These are phyloP conservation scores for Bipolaris bicolor DNA, from an alignment of 2,329 filamentous ascomycete genomes.

Conservation along the genomic window DNA sequence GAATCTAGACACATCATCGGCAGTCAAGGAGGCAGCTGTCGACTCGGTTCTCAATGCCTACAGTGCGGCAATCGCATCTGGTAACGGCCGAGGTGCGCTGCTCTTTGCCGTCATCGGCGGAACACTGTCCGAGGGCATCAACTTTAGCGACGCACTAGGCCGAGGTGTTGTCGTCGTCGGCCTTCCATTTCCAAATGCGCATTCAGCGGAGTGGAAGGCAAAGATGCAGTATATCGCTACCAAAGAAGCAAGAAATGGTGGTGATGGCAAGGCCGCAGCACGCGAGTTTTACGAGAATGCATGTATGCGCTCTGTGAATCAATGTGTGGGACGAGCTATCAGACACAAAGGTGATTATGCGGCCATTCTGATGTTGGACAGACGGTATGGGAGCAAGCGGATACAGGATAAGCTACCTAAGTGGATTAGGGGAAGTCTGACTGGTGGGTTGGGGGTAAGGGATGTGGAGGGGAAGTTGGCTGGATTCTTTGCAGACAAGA, in stretches of 20 bases:
- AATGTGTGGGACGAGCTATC: conserved; percentile 92
- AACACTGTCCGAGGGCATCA: conserved; percentile 96
- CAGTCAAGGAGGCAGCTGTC: conserved; percentile 56
- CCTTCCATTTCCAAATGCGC: conserved; percentile 88
- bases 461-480: conserved; percentile 51
- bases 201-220: conserved; percentile 89
- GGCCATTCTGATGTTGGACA: conserved; percentile 83
- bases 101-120: conserved; percentile 91
- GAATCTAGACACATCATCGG: conserved; percentile 63
- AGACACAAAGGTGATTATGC: conserved; percentile 89
- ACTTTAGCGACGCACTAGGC: conserved; percentile 90
- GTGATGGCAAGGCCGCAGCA: conserved; percentile 58
- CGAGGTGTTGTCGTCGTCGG: conserved; percentile 91
- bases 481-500: conserved; percentile 47
- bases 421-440: conserved; percentile 81
- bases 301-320: conserved; percentile 96
- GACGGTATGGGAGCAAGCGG: conserved; percentile 73
- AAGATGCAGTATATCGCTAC: conserved; percentile 86
- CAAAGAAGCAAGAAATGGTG: conserved; percentile 51
- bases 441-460: conserved; percentile 46
- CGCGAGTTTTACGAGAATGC: conserved; percentile 90
- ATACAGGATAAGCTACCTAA: conserved; percentile 81
- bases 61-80: conserved; percentile 64
- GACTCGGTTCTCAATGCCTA: conserved; percentile 80
- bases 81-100: conserved; percentile 69